A percentile compares a stretch with the other conserved stretches of the same genome.
These are phyloP conservation scores for Hanseniaspora singularis DNA, from an alignment of 805 yeast genomes.

Conservation along the genomic window DNA sequence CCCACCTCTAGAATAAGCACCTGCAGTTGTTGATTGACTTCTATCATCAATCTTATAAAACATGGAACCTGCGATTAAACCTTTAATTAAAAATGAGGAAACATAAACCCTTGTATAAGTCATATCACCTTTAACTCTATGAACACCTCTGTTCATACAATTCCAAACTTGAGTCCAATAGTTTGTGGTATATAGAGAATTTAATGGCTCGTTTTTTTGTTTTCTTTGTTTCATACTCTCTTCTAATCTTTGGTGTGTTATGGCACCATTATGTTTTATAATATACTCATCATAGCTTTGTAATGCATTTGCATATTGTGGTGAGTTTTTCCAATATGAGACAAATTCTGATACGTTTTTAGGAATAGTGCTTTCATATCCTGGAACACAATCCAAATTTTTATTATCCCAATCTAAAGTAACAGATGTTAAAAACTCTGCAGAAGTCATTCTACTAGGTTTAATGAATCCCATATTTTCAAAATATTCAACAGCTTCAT, in stretches of 20 bases:
- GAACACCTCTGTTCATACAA: slow-evolving; percentile 42
- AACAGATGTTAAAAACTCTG: slow-evolving; percentile 56
- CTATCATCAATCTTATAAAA: slow-evolving; percentile 37
- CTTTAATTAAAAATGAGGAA: slow-evolving; percentile 43
- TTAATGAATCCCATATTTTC: slow-evolving; percentile 50
- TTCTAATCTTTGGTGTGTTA: slow-evolving; percentile 31
- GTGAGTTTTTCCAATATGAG: slow-evolving; percentile 44
- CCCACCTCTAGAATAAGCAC: slow-evolving; percentile 55
- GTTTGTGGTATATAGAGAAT: slow-evolving; percentile 35
- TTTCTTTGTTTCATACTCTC: slow-evolving; percentile 34
- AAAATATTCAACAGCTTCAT: slow-evolving; percentile 45
- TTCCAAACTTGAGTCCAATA: slow-evolving; percentile 40
- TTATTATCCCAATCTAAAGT: slow-evolving; percentile 55
- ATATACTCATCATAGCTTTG: slow-evolving; percentile 33
- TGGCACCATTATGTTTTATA: slow-evolving; percentile 34
- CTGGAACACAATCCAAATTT: slow-evolving; percentile 34
- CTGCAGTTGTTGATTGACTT: slow-evolving; percentile 35
- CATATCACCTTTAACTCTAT: slow-evolving; percentile 44
- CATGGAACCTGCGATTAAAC: slow-evolving; percentile 49
- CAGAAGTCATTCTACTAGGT: slow-evolving; percentile 53
- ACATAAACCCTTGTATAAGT: slow-evolving; percentile 42
- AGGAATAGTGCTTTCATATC: slow-evolving; percentile 44
- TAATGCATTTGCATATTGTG: slow-evolving; percentile 36
- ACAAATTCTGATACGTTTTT: slow-evolving; percentile 48
- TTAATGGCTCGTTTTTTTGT: slow-evolving; percentile 31